Evolutionary conservation across 345 rosid species (phyloP), one percentile per base, ranked within the genome.

Genomic region (Capsella bursapastoris): DNA sequence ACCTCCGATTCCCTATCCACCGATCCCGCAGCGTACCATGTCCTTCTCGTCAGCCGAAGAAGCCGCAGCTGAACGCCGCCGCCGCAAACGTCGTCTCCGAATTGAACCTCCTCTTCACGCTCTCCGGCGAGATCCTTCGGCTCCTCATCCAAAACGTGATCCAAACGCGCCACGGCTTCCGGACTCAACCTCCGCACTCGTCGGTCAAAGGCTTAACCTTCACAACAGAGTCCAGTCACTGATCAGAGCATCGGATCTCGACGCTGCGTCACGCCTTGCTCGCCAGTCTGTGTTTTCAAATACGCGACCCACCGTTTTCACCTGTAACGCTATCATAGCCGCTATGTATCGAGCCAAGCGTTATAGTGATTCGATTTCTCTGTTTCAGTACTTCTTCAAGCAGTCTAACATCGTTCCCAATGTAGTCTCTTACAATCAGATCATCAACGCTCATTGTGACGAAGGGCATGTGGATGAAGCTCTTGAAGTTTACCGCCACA

Each of bases 111-210:
- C 99, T 0, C 90, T 92, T 55, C 89, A 92, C 59, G 97, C 98
- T 55, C 84, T 92, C 69, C 93, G 91, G 0, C 79, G 88, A 11
- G 87, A 86, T 22, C 83, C 86, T 5, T 68, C 68, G 27, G 62
- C 80, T 44, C 82, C 81, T 29, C 91, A 88, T 28, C 86, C 84
- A 0, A 86, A 71, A 16, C 98, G 92, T 16, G 99, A 92, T 52
- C 97, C 99, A 8, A 95, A 92, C 67, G 96, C 97, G 8, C 97
- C 98, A 3, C 96, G 98, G 29, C 89, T 86, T 18, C 99, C 98
- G 0, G 99, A 92, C 67, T 82, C 96, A 40, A 95, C 99, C 1
- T 86, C 85, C 0, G 84, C 85, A n/a, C 88, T 95, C 56, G 93
- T 88, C 3, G 99, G 99, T 4, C 83, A 83, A 7, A 88, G 97